Conservation (phyloP, 768 basidiomycete species). For the Naganishia vaughanmartiniae region DNA sequence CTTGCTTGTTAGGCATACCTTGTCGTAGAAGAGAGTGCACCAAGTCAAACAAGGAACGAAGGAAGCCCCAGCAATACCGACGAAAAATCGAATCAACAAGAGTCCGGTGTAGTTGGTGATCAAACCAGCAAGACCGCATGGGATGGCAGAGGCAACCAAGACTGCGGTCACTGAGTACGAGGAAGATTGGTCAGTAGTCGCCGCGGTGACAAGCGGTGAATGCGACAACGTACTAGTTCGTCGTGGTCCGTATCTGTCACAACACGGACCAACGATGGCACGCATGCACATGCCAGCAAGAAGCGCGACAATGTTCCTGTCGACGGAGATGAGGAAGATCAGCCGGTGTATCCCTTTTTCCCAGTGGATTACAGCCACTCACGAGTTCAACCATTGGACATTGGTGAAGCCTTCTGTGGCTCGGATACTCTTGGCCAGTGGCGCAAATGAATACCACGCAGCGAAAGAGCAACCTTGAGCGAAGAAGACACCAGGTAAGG, state of each 20-base stretch:
- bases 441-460: constrained; percentile 58
- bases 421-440: constrained; percentile 60
- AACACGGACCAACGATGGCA: constrained; percentile 58
- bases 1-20: constrained; percentile 61
- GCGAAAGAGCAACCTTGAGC: constrained; percentile 57
- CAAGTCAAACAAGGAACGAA: constrained; percentile 65
- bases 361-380: neutral
- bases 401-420: constrained; percentile 58
- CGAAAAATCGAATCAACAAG: constrained; percentile 59
- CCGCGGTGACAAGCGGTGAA: neutral
- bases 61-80: constrained; percentile 60
- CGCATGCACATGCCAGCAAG: constrained; percentile 59
- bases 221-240: constrained; percentile 51
- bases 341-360: neutral
- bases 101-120: constrained; percentile 53
- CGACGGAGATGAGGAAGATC: no score
- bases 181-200: neutral
- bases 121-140: constrained; percentile 62
- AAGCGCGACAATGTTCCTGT: constrained; percentile 50
- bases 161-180: constrained; percentile 55
- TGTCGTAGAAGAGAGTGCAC: constrained; percentile 65
- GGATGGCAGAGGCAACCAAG: constrained; percentile 61
- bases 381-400: constrained; percentile 53
- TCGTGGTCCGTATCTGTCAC: constrained; percentile 55
- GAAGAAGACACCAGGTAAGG: neutral